These are phyloP conservation scores for Tricholoma bakamatsutake DNA, from an alignment of 768 basidiomycete species.

Conservation along the genomic window DNA sequence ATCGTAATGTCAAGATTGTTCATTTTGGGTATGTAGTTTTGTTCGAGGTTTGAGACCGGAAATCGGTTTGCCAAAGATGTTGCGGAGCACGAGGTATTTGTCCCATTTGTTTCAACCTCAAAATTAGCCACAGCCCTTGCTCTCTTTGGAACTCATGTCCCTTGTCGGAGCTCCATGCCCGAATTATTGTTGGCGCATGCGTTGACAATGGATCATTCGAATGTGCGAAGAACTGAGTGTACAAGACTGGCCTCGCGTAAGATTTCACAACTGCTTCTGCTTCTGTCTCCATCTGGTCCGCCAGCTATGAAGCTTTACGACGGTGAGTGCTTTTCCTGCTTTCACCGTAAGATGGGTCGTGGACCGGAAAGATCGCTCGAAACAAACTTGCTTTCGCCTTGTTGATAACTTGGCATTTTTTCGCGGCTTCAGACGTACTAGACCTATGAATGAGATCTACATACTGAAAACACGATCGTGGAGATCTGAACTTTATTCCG, in stretches of 20 bases:
- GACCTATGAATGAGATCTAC: background rate
- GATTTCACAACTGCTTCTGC: background rate
- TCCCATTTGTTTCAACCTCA: background rate
- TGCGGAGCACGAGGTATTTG: background rate
- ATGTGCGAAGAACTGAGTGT: conserved; percentile 10
- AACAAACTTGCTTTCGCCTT: background rate
- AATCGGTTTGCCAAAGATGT: conserved; percentile 1
- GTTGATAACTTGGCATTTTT: background rate
- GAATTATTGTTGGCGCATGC: background rate
- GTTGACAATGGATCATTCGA: conserved; percentile 1
- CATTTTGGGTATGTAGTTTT: conserved; percentile 10
- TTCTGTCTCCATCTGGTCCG: background rate
- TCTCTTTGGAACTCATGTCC: background rate
- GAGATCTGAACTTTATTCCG: background rate
- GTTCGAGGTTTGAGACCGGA: conserved; percentile 15
- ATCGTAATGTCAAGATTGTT: background rate
- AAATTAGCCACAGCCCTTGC: background rate
- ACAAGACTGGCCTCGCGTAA: background rate
- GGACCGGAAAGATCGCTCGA: no score
- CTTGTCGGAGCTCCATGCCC: background rate
- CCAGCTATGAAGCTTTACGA: background rate
- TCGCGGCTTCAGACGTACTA: background rate
- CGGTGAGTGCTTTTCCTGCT: background rate
- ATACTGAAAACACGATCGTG: background rate
- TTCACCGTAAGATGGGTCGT: background rate